phyloP scores from a whole-genome alignment of 768 basidiomycete species.

The Pleurotus tuber-regium region DNA sequence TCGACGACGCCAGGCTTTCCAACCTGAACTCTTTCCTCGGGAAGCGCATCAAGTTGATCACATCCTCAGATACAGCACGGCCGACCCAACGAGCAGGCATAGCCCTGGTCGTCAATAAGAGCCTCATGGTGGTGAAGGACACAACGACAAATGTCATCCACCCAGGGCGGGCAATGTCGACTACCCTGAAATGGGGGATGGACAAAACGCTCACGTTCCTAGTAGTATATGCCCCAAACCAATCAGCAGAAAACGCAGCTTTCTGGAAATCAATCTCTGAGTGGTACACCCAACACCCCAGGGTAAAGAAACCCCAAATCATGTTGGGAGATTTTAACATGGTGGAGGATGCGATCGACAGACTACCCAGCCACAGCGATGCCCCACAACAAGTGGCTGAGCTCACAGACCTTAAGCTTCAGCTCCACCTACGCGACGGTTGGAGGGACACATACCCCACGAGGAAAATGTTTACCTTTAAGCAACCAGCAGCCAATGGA shows the following conservation, averaged over 20 bases:
- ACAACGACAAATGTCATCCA: constrained; percentile 14
- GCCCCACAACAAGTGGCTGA: neutral
- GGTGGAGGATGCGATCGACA: constrained; percentile 34
- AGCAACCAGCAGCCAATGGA: constrained; percentile 16
- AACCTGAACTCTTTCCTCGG: constrained; percentile 11
- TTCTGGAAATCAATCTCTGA: constrained; percentile 27
- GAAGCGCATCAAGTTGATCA: constrained; percentile 16
- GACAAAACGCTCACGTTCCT: constrained; percentile 21
- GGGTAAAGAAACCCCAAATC: constrained; percentile 23
- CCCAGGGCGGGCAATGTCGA: constrained; percentile 24
- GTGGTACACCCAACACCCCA: constrained; percentile 5
- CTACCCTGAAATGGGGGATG: constrained; percentile 18
- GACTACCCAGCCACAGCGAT: constrained; percentile 26
- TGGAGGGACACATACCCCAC: constrained; percentile 28
- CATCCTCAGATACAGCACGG: constrained; percentile 12
- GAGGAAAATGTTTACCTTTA: constrained; percentile 24
- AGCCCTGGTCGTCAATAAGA: constrained; percentile 32
- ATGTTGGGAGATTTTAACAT: constrained; percentile 43
- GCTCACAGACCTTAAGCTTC: constrained; percentile 19
- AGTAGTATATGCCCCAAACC: constrained; percentile 35
- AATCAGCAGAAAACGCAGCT: constrained; percentile 17
- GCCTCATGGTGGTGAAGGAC: constrained; percentile 17
- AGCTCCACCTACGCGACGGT: constrained; percentile 24
- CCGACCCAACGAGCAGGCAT: constrained; percentile 25
- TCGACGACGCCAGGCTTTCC: constrained; percentile 13